phyloP scores from a whole-genome alignment of 768 basidiomycete species.

The Suillus weaverae region DNA sequence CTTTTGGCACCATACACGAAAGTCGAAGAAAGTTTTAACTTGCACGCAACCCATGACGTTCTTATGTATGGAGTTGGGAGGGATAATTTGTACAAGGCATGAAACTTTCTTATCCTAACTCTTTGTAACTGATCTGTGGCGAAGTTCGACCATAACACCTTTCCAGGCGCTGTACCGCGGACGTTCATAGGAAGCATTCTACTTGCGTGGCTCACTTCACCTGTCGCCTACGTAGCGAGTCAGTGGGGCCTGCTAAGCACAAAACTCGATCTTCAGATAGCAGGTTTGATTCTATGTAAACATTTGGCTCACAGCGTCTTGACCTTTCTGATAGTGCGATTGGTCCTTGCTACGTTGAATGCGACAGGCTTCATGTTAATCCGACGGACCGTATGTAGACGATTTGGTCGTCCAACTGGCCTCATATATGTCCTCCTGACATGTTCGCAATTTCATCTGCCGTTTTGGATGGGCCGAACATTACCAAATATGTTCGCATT shows the following conservation, averaged over 20 bases:
- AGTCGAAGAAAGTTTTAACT: conserved; percentile 96
- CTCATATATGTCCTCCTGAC: conserved; percentile 67
- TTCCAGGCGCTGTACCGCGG: conserved; percentile 87
- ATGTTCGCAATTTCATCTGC: conserved; percentile 84
- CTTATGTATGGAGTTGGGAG: conserved; percentile 67
- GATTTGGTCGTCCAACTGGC: conserved; percentile 63
- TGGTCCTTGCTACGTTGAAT: conserved; percentile 68
- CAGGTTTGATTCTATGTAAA: conserved; percentile 46
- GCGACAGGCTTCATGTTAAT: conserved; percentile 62
- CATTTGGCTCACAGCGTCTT: background rate
- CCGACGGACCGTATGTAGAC: conserved; percentile 55
- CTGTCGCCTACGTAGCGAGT: conserved; percentile 45
- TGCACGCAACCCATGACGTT: conserved; percentile 89
- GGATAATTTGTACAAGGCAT: conserved; percentile 38
- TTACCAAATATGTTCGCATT: conserved; percentile 94
- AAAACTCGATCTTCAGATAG: conserved; percentile 71
- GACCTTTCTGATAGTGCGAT: conserved; percentile 54
- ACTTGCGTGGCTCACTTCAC: conserved; percentile 57
- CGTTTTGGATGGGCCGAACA: conserved; percentile 92
- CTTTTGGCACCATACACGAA: conserved; percentile 86
- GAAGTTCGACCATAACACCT: conserved; percentile 89
- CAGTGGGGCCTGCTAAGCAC: conserved; percentile 43
- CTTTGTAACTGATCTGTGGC: conserved; percentile 7
- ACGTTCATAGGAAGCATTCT: conserved; percentile 80
- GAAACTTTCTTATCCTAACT: background rate